A percentile compares a stretch with the other conserved stretches of the same genome.
phyloP scores from a whole-genome alignment of 1,284 basidiomycete species.

The Marasmius sp. region DNA sequence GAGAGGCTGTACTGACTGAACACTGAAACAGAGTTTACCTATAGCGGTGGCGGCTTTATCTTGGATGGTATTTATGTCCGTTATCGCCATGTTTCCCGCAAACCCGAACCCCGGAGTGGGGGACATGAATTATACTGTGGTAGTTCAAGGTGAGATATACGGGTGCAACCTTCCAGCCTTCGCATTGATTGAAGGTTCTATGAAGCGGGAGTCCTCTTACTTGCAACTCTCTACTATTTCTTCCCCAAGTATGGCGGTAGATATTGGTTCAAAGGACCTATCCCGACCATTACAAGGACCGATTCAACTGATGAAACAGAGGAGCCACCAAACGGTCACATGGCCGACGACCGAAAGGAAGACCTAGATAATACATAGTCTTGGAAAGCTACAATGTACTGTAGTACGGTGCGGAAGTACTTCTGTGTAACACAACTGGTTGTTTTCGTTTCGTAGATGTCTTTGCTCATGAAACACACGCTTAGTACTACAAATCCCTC shows the following conservation, averaged over 20 bases:
- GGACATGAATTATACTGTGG: constrained; percentile 27
- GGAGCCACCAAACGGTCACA: not conserved
- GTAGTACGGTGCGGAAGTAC: too few species aligned
- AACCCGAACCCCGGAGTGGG: constrained; percentile 15
- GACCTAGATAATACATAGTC: not conserved
- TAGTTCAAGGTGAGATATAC: constrained; percentile 8
- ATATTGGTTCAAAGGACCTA: constrained; percentile 28
- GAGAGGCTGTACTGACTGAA: not conserved
- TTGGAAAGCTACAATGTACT: too few species aligned
- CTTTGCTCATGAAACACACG: too few species aligned
- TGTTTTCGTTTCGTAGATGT: too few species aligned
- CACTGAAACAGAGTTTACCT: constrained; percentile 18
- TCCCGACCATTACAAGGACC: constrained; percentile 2
- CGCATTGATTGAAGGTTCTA: not conserved
- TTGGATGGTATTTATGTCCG: constrained; percentile 28
- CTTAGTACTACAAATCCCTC: too few species aligned
- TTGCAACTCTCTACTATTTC: constrained; percentile 27
- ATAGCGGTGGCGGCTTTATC: constrained; percentile 21
- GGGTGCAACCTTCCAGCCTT: not conserved
- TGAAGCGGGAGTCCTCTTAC: constrained; percentile 18
- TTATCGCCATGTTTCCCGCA: constrained; percentile 27
- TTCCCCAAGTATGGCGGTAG: constrained; percentile 29
- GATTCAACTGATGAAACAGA: not conserved
- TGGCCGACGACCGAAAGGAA: not conserved
- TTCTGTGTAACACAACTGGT: too few species aligned